Evolutionary conservation across 1,139 yeast genomes (phyloP).

Genomic region (Debaryomyces singareniensis): DNA sequence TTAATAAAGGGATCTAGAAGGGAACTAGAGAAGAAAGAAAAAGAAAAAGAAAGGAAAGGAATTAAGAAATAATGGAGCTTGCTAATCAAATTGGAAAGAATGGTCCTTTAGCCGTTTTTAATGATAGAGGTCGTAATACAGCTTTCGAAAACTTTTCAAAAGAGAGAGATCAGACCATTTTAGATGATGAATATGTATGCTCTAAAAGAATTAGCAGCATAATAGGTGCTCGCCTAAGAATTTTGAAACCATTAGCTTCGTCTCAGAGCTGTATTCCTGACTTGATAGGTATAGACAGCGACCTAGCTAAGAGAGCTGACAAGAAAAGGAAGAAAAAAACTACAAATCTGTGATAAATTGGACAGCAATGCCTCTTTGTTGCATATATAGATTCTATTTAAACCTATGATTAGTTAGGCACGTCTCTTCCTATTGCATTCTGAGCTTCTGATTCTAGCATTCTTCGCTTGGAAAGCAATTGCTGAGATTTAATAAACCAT

Average conservation of each 20-base stretch:
- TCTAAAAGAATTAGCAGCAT: too few relatives aligned
- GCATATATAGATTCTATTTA: constrained; percentile 1
- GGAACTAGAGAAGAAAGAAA: constrained; percentile 56
- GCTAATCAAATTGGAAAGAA: too few relatives aligned
- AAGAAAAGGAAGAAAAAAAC: constrained; percentile 11
- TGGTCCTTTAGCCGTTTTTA: too few relatives aligned
- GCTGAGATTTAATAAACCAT: constrained; percentile 49
- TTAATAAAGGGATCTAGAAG: constrained; percentile 88
- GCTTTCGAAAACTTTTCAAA: too few relatives aligned
- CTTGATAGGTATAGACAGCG: constrained; percentile 27
- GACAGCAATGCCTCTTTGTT: constrained; percentile 3
- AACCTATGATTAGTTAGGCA: constrained; percentile 40
- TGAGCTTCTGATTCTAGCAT: constrained; percentile 60
- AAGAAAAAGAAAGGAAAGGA: constrained; percentile 16
- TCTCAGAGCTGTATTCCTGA: constrained; percentile 17
- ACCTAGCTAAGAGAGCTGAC: constrained; percentile 15
- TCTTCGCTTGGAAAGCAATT: constrained; percentile 41
- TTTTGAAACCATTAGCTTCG: too few relatives aligned
- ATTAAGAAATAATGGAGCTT: constrained; percentile 1
- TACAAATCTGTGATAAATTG: constrained; percentile 6
- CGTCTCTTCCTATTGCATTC: constrained; percentile 41
- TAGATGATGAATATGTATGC: too few relatives aligned
- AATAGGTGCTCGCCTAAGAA: too few relatives aligned
- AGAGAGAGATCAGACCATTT: too few relatives aligned
- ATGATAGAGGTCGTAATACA: too few relatives aligned